Base-by-base conservation (phyloP, 768 basidiomycete species). In the Infundibulicybe gibba region DNA sequence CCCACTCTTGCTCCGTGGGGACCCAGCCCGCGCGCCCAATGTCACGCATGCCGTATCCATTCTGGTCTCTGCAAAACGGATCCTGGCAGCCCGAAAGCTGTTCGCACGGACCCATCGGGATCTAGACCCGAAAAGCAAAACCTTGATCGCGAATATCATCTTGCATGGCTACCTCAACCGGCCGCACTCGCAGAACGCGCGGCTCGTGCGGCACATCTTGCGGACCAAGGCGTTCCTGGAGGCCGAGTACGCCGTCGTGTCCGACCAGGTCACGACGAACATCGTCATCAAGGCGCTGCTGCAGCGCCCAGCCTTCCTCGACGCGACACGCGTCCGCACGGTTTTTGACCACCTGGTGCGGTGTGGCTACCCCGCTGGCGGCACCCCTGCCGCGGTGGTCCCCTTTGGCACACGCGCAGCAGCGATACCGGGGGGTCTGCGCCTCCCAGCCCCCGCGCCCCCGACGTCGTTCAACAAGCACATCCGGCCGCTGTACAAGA, bases 211-310 rank as follows among this genome's bases (percentile, higher is more conserved):
- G 19, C 68, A 67, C 49, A 53, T 76, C 20, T 42, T 76, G 15
- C 59, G 57, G 4, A 61, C 71, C 25, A 68, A 80, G 44, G 60
- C 69, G 32, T 50, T 65, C 11, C 71, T 90, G 25, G 59, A 67
- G 38, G 54, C 62, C 41, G 57, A 67, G 38, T 69, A 72, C 32
- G 71, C 63, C 6, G 87, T 90, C 57, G 57, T 58, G 10, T 79
- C 83, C 8, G 87, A 92, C 59, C 72, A 82, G 9, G 68, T 85
- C 33, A 90, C 90, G 4, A 66, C 77, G 46, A 90, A 91, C 55
- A 77, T 90, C 40, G 43, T 90, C 38, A 49, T 88, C 49, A 83
- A 82, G 58, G 75, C 72, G 6, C 66, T 84, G 51, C 61, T 91
- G 48, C 60, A 62, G 14, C 85, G 81, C 78, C 66, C 63, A 30